Evolutionary conservation across 306 rosid species (phyloP), one percentile per base, ranked within the genome.

Genomic region (Calophaca sinica): DNA sequence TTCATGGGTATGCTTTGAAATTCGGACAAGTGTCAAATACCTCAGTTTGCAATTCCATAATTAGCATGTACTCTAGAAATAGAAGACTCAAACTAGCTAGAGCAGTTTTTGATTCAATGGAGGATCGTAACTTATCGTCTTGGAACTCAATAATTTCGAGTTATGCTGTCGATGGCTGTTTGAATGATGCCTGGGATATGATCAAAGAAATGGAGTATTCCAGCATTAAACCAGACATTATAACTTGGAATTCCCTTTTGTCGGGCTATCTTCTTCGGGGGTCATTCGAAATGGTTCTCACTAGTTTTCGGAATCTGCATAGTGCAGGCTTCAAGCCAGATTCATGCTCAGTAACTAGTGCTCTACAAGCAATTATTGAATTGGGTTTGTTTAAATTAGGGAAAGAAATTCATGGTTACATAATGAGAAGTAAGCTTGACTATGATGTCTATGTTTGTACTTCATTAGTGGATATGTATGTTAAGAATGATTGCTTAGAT

Each of bases 61-160:
- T 90, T 72, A 84, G 82, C 62, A 86, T 86, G 96, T 90, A 90
- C 85, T 88, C 96, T 68, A 85, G 83, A 74, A 88, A 90, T 55
- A 66, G 61, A 59, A 85, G 67, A 55, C 69, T 82, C 68, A 72
- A 84, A 55, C 80, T 70, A 52, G 87, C 91, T 57, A 85, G 78
- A 62, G 61, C 70, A 62, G 84, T 84, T 84, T 88, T 90, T 72
- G 62, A 85, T 80, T 83, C 89, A 31, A 87, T 84, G 89, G 79
- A 71, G 73, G 84, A 76, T 70, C 84, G 35, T 76, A 74, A 80
- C 77, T 32, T 84, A 53, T 84, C 89, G 4, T 83, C 96, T n/a
- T 88, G 96, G 96, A 88, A 90, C 74, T 84, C 91, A 1, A 83
- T 88, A 20, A 88, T 90, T 82, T 76, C 88, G 8, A 79, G 85